Percentiles rank a stretch among this genome's conserved stretches.
These are phyloP conservation scores for Suillus americanus DNA, from an alignment of 768 basidiomycete species.

Conservation along the genomic window DNA sequence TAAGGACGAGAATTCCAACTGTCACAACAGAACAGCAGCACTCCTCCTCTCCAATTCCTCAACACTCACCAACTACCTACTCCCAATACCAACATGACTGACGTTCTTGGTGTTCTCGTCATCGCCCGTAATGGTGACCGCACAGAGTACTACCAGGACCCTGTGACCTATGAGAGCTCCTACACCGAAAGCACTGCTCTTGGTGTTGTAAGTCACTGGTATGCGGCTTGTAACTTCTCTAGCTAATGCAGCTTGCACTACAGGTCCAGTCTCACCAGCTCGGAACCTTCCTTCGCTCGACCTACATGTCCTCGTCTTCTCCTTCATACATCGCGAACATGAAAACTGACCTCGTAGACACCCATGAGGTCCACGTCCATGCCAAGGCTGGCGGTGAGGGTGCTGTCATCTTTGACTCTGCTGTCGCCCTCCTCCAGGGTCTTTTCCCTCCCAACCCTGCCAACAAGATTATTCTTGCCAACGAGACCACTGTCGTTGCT, in stretches of 20 bases:
- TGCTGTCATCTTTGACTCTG: slow-evolving; percentile 80
- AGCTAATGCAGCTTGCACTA: slow-evolving; percentile 5
- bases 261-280: slow-evolving; percentile 70
- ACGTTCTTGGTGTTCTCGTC: slow-evolving; percentile 77
- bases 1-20: not conserved
- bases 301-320: slow-evolving; percentile 65
- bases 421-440: slow-evolving; percentile 82
- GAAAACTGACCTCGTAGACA: slow-evolving; percentile 67
- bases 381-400: slow-evolving; percentile 87
- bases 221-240: not conserved
- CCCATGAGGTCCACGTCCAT: slow-evolving; percentile 69
- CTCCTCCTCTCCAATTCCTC: slow-evolving; percentile 12
- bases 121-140: slow-evolving; percentile 81
- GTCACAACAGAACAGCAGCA: slow-evolving; percentile 10
- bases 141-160: slow-evolving; percentile 67
- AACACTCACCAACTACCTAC: not conserved
- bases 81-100: slow-evolving; percentile 25
- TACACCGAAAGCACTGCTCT: slow-evolving; percentile 74
- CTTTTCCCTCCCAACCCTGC: slow-evolving; percentile 75
- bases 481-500: slow-evolving; percentile 66
- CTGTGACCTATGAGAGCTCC: slow-evolving; percentile 59
- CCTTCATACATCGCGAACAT: slow-evolving; percentile 68
- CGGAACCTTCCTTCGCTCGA: slow-evolving; percentile 58
- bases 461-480: slow-evolving; percentile 76
- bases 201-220: slow-evolving; percentile 53